These are phyloP conservation scores for Flaveria bidentis DNA, from an alignment of 129 eudicot species.

Conservation along the genomic window DNA sequence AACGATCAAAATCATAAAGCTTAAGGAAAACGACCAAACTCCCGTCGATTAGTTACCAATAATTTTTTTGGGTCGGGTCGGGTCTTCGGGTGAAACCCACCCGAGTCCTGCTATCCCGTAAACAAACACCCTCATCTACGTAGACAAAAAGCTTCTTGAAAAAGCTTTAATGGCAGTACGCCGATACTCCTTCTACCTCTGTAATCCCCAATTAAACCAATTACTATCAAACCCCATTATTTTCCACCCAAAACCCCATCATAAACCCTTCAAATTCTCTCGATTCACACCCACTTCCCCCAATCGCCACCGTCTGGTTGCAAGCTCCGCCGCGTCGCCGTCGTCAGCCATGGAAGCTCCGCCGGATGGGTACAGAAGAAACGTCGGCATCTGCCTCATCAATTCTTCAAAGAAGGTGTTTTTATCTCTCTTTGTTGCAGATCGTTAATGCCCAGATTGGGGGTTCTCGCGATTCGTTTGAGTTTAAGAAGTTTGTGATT, in stretches of 20 bases:
- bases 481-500: not conserved
- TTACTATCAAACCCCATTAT: not conserved
- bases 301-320: constrained; percentile 23
- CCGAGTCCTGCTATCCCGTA: no score
- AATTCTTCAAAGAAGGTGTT: constrained; percentile 69
- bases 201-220: constrained; percentile 19
- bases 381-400: constrained; percentile 90
- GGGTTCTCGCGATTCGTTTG: constrained; percentile 4
- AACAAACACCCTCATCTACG: no score
- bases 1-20: no score
- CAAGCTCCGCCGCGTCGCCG: constrained; percentile 24
- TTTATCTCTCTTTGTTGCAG: not conserved
- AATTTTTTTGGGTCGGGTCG: no score
- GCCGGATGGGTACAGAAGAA: constrained; percentile 74
- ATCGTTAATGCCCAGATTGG: not conserved
- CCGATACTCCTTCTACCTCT: constrained; percentile 37
- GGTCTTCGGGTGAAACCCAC: no score
- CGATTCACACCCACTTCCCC: constrained; percentile 27
- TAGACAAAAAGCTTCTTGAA: not conserved
- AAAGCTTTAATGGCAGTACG: constrained; percentile 43
- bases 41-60: no score
- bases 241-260: constrained; percentile 31
- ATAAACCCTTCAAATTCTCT: constrained; percentile 15
- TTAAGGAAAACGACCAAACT: no score
- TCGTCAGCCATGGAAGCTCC: constrained; percentile 76